phyloP scores from a whole-genome alignment of 2,329 filamentous ascomycete genomes.

The Claviceps digitariae region DNA sequence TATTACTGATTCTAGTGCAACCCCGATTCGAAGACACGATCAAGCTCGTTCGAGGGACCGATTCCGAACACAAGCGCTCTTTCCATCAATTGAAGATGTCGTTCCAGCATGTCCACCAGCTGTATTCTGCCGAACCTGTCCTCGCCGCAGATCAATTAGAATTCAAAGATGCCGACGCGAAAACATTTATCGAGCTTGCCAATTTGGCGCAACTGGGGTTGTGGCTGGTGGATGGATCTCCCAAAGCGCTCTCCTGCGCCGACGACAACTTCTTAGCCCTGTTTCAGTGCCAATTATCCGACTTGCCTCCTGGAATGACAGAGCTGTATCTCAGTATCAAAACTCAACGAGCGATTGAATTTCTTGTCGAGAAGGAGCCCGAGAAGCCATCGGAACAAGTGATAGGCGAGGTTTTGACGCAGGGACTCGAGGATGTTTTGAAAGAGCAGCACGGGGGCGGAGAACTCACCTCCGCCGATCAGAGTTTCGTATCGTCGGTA shows the following conservation, averaged over 20 bases:
- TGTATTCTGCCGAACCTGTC: conserved; percentile 20
- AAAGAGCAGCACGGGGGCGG: conserved; percentile 18
- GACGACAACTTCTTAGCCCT: conserved; percentile 32
- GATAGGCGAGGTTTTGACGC: conserved; percentile 41
- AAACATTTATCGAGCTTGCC: conserved; percentile 28
- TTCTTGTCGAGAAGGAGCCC: conserved; percentile 35
- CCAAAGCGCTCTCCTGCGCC: conserved; percentile 26
- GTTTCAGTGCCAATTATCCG: conserved; percentile 31
- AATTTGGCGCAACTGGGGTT: conserved; percentile 34
- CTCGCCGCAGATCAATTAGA: conserved; percentile 23
- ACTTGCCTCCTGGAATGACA: conserved; percentile 27
- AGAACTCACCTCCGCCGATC: conserved; percentile 21
- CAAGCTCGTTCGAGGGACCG: conserved; percentile 18
- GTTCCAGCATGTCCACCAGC: conserved; percentile 20
- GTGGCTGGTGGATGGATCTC: conserved; percentile 25
- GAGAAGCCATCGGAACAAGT: conserved; percentile 37
- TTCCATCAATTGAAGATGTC: conserved; percentile 19
- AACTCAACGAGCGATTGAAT: conserved; percentile 38
- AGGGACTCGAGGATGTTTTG: conserved; percentile 38
- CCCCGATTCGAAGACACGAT: conserved; percentile 23
- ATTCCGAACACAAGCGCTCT: conserved; percentile 20
- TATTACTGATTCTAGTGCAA: conserved; percentile 24
- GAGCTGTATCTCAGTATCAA: conserved; percentile 34
- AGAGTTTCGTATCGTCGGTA: conserved; percentile 20
- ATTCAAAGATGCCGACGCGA: conserved; percentile 18